Evolutionary conservation across 768 basidiomycete species (phyloP).

Genomic region (Leccinellum luteum): DNA sequence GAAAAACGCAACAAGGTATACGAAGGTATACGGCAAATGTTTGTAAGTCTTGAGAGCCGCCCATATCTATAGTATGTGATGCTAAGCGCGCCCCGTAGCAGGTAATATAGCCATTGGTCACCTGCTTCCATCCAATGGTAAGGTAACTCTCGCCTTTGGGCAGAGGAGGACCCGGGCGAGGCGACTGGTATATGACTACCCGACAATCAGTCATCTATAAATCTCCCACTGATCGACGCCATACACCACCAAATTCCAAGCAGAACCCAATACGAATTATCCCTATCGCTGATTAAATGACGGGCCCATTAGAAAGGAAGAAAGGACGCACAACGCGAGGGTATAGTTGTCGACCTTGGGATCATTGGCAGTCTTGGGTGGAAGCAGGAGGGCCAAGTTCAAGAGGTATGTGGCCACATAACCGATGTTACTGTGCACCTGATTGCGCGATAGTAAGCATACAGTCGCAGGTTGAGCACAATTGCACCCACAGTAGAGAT

Average conservation of each 20-base stretch:
- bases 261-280: conserved; percentile 74
- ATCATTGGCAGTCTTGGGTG: conserved; percentile 41
- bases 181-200: conserved; percentile 78
- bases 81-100: conserved; percentile 1
- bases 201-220: neutral
- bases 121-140: conserved; percentile 87
- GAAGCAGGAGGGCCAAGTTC: conserved; percentile 69
- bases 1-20: conserved; percentile 75
- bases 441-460: neutral
- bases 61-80: conserved; percentile 62
- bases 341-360: conserved; percentile 73
- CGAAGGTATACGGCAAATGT: conserved; percentile 77
- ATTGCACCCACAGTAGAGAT: conserved; percentile 64
- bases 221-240: conserved; percentile 20
- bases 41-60: conserved; percentile 71
- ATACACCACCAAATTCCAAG: conserved; percentile 87
- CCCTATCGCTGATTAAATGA: conserved; percentile 36
- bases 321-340: conserved; percentile 58
- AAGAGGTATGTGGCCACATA: conserved; percentile 64
- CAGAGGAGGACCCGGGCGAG: conserved; percentile 75
- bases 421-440: conserved; percentile 78
- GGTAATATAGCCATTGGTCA: conserved; percentile 16
- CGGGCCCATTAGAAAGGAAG: neutral
- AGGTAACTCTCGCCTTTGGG: conserved; percentile 76
- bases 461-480: neutral